A percentile compares a stretch with the other conserved stretches of the same genome.
Evolutionary conservation across 306 rosid genomes (phyloP).

Genomic region (Dicorynia guianensis): DNA sequence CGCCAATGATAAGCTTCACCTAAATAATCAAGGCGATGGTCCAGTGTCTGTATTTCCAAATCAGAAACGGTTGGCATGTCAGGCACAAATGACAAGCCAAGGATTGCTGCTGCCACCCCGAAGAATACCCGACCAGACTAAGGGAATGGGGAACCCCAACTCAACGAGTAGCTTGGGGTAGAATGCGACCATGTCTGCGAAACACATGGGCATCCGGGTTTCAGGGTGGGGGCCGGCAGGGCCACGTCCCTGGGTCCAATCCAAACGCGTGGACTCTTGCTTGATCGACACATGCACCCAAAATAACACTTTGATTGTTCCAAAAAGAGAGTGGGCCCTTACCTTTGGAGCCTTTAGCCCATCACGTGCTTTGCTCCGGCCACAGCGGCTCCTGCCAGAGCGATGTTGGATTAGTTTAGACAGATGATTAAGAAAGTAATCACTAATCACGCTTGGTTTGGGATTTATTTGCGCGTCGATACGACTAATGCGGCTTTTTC

Average conservation of each 20-base stretch:
- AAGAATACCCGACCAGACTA: neutral
- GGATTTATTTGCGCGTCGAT: slow-evolving; percentile 17
- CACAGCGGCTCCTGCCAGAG: neutral
- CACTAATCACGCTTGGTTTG: slow-evolving; percentile 14
- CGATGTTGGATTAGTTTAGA: neutral
- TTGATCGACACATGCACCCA: slow-evolving; percentile 7
- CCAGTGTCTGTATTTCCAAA: neutral
- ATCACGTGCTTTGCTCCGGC: slow-evolving; percentile 30
- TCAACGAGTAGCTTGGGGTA: neutral
- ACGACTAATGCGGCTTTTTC: slow-evolving; percentile 11
- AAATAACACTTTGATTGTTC: neutral
- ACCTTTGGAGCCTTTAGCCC: slow-evolving; percentile 24
- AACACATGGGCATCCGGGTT: neutral
- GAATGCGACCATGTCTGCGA: neutral
- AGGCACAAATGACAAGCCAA: neutral
- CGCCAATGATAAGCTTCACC: neutral
- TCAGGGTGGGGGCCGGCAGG: neutral
- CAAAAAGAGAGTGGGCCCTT: slow-evolving; percentile 32
- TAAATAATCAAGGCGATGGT: neutral
- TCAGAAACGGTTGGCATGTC: neutral
- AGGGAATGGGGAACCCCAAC: neutral
- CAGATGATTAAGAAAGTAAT: slow-evolving; percentile 38
- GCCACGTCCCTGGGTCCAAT: neutral
- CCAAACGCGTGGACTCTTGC: neutral
- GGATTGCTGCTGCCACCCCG: neutral